These are phyloP conservation scores for Gremmenia infestans DNA, from an alignment of 2,329 filamentous ascomycete species.

Conservation along the genomic window DNA sequence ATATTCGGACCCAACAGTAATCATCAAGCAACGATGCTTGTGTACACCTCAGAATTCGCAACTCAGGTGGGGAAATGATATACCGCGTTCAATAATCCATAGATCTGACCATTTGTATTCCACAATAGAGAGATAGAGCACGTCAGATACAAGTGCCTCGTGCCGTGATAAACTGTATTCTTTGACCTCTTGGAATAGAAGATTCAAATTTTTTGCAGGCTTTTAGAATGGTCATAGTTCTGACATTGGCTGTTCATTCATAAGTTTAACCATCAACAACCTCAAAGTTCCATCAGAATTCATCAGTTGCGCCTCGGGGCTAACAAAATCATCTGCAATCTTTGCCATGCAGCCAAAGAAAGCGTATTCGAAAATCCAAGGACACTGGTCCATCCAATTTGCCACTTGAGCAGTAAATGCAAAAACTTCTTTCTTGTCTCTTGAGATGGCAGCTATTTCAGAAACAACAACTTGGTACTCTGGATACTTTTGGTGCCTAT, in stretches of 20 bases:
- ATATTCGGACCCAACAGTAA: background rate
- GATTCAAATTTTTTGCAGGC: too few species aligned
- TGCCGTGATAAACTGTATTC: too few species aligned
- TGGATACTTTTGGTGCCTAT: conserved; percentile 30
- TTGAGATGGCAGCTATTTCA: conserved; percentile 39
- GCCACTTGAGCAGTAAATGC: conserved; percentile 36
- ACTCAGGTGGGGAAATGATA: too few species aligned
- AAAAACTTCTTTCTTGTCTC: conserved; percentile 34
- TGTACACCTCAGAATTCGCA: too few species aligned
- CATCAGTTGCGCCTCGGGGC: conserved; percentile 42
- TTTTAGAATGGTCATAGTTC: background rate
- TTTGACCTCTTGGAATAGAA: too few species aligned
- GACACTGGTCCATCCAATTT: conserved; percentile 39
- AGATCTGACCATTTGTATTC: too few species aligned
- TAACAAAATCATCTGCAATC: conserved; percentile 40
- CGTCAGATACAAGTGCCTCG: too few species aligned
- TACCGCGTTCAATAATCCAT: too few species aligned
- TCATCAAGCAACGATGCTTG: background rate
- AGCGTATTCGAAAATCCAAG: conserved; percentile 40
- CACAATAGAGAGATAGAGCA: too few species aligned
- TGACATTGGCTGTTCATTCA: conserved; percentile 24
- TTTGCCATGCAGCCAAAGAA: conserved; percentile 41
- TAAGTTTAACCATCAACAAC: conserved; percentile 25
- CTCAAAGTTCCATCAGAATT: conserved; percentile 38
- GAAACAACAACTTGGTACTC: conserved; percentile 35